A percentile compares a stretch with the other conserved stretches of the same genome.
Conservation (phyloP, 805 yeast species). For the Pichia paraexigua region DNA sequence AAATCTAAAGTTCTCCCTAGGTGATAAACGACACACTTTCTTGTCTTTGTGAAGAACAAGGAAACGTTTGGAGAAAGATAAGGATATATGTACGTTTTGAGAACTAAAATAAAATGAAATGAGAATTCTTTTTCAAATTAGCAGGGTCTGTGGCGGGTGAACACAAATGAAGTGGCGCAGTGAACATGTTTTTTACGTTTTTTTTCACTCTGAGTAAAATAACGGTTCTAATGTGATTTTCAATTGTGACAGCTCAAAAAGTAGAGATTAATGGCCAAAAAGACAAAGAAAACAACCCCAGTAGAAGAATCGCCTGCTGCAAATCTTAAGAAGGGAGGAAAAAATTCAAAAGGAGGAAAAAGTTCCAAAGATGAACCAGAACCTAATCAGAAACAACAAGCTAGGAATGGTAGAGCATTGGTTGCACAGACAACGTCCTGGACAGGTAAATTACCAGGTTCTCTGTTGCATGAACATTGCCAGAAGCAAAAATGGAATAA, state of each 20-base stretch:
- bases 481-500: conserved; percentile 87
- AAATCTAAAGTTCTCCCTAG: neutral
- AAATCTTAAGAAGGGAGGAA: conserved; percentile 11
- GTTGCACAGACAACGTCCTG: conserved; percentile 70
- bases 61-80: neutral
- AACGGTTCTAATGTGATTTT: neutral
- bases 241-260: neutral
- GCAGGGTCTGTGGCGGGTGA: neutral
- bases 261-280: conserved; percentile 14
- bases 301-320: conserved; percentile 5
- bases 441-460: conserved; percentile 93
- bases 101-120: no score
- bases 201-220: neutral
- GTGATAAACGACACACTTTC: neutral
- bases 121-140: no score
- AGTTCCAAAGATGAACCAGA: conserved; percentile 2
- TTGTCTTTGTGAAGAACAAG: neutral
- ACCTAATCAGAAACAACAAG: conserved; percentile 5
- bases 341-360: conserved; percentile 4
- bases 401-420: conserved; percentile 31
- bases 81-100: neutral
- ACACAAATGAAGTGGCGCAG: neutral
- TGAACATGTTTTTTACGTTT: neutral
- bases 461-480: conserved; percentile 76
- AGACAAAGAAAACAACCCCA: neutral